Evolutionary conservation across 116 monocot species (phyloP).

Genomic region (Cymodocea nodosa): DNA sequence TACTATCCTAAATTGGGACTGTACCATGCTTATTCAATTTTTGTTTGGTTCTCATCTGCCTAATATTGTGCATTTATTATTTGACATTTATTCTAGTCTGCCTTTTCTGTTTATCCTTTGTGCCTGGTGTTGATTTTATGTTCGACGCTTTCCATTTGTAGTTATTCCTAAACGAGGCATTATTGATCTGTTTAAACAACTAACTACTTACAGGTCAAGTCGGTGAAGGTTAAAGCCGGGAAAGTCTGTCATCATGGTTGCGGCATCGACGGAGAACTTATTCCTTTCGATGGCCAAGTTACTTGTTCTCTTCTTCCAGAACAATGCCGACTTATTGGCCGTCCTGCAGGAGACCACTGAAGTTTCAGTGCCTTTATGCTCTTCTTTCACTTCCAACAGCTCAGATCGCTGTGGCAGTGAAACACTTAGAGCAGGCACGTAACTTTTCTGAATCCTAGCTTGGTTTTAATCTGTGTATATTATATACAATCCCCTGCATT

Average conservation of each 20-base stretch:
- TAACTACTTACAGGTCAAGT: slow-evolving; percentile 47
- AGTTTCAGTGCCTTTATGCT: slow-evolving; percentile 2
- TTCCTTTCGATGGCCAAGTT: slow-evolving; percentile 58
- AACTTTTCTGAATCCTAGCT: background rate
- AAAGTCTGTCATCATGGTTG: slow-evolving; percentile 60
- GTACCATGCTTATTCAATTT: background rate
- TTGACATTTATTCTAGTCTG: no score
- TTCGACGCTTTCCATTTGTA: background rate
- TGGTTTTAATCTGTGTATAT: background rate
- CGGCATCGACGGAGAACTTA: slow-evolving; percentile 92
- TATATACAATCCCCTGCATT: background rate
- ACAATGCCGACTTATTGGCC: slow-evolving; percentile 74
- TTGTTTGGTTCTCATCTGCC: background rate
- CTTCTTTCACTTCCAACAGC: slow-evolving; percentile 8
- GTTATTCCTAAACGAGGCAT: background rate
- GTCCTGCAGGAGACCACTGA: slow-evolving; percentile 27
- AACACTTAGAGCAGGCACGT: background rate
- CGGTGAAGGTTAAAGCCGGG: slow-evolving; percentile 67
- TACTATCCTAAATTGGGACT: no score
- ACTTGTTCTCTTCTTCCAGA: slow-evolving; percentile 75
- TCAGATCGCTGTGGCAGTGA: slow-evolving; percentile 1
- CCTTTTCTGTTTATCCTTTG: background rate
- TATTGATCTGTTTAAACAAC: background rate
- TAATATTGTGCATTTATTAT: background rate
- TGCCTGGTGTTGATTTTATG: background rate